Conservation (phyloP, 495 filamentous ascomycete genomes). For the Penicillium pulvis region DNA sequence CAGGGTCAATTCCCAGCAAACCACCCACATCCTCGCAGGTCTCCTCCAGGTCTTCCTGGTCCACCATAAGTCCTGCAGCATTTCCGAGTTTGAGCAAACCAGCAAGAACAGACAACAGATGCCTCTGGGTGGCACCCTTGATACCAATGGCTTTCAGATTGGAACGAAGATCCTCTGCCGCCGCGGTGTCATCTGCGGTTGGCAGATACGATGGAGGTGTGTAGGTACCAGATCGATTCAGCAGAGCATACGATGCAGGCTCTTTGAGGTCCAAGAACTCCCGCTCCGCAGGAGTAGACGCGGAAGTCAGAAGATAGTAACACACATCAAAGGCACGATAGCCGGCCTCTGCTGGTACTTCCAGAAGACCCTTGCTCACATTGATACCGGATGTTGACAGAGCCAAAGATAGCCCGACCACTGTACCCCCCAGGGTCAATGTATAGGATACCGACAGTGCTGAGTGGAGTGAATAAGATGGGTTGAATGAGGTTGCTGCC, state of each 20-base stretch:
- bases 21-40: slow-evolving; percentile 89
- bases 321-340: slow-evolving; percentile 98
- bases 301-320: slow-evolving; percentile 90
- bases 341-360: slow-evolving; percentile 76
- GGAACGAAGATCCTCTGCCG: slow-evolving; percentile 87
- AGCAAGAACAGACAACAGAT: slow-evolving; percentile 79
- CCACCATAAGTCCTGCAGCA: slow-evolving; percentile 79
- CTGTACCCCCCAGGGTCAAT: slow-evolving; percentile 75
- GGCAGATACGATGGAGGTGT: slow-evolving; percentile 87
- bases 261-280: slow-evolving; percentile 86
- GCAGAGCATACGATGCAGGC: slow-evolving; percentile 73
- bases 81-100: slow-evolving; percentile 91
- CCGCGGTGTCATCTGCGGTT: slow-evolving; percentile 88
- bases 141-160: slow-evolving; percentile 88
- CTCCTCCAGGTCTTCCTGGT: slow-evolving; percentile 81
- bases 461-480: slow-evolving; percentile 78
- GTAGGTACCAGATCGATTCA: slow-evolving; percentile 83
- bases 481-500: slow-evolving; percentile 85
- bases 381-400: slow-evolving; percentile 89
- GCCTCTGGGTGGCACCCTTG: slow-evolving; percentile 77
- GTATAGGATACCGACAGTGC: slow-evolving; percentile 79
- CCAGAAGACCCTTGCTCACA: slow-evolving; percentile 75
- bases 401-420: slow-evolving; percentile 73
- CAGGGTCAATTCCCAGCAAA: slow-evolving; percentile 83
- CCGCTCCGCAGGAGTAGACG: slow-evolving; percentile 85